A percentile compares a stretch with the other conserved stretches of the same genome.
phyloP scores from a whole-genome alignment of 208 protist species.

The Trypanosoma theileri region DNA sequence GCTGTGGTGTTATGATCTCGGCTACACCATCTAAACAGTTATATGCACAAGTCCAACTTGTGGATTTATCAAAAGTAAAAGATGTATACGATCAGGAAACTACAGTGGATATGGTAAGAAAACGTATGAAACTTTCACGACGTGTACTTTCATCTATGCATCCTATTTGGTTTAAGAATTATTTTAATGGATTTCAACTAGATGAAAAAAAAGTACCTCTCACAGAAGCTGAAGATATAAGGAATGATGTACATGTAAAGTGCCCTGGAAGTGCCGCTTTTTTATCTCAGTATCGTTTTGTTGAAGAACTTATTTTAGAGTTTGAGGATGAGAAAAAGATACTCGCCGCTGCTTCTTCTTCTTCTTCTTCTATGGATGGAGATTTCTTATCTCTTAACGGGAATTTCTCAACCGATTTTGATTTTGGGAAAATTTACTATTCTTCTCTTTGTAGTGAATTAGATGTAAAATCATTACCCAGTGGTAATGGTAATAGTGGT shows the following conservation, averaged over 20 bases:
- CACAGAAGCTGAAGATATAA: neutral
- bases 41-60: conserved; percentile 46
- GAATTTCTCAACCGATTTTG: conserved; percentile 22
- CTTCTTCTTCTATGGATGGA: conserved; percentile 18
- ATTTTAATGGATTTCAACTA: conserved; percentile 7
- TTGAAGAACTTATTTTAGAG: conserved; percentile 63
- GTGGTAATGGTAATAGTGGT: too few relatives aligned
- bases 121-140: conserved; percentile 1
- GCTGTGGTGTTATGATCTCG: conserved; percentile 30
- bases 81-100: neutral
- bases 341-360: conserved; percentile 6
- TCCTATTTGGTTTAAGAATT: neutral
- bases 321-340: conserved; percentile 49
- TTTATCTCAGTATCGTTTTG: conserved; percentile 53
- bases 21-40: conserved; percentile 45
- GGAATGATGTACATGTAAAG: neutral
- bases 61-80: conserved; percentile 17
- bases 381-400: conserved; percentile 33
- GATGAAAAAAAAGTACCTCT: neutral
- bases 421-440: conserved; percentile 31
- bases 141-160: conserved; percentile 15
- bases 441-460: conserved; percentile 39
- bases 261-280: conserved; percentile 17
- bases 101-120: neutral
- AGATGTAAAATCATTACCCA: conserved; percentile 28